Conservation (phyloP, 2,329 filamentous ascomycete species). For the Calonectria honghensis region DNA sequence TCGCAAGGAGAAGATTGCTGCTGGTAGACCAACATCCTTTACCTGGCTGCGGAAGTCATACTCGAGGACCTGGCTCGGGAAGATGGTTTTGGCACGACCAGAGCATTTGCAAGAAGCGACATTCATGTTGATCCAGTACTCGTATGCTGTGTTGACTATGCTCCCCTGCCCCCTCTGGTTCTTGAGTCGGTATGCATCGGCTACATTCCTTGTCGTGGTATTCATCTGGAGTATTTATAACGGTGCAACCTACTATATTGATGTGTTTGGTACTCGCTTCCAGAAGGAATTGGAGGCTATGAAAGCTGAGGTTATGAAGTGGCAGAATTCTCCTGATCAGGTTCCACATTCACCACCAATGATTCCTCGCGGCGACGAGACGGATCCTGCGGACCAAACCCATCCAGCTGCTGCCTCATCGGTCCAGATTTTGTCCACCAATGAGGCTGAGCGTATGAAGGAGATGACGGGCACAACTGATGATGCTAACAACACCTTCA, state of each 20-base stretch:
- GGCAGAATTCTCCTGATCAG: constrained; percentile 80
- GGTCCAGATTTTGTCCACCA: constrained; percentile 42
- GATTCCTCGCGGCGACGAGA: constrained; percentile 55
- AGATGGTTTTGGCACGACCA: constrained; percentile 87
- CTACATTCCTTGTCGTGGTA: constrained; percentile 84
- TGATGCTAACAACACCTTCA: constrained; percentile 51
- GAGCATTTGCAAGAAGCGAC: constrained; percentile 85
- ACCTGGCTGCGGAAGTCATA: constrained; percentile 97
- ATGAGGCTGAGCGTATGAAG: constrained; percentile 48
- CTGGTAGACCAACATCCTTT: constrained; percentile 95
- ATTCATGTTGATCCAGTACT: constrained; percentile 98
- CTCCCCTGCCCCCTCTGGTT: constrained; percentile 97
- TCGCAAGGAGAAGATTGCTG: constrained; percentile 95
- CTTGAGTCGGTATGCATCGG: constrained; percentile 87
- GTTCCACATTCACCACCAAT: constrained; percentile 61
- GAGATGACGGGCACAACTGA: constrained; percentile 43
- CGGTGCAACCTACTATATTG: constrained; percentile 97
- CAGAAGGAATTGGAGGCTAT: constrained; percentile 95
- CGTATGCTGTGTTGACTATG: constrained; percentile 94
- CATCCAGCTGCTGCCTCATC: constrained; percentile 45
- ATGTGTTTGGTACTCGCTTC: constrained; percentile 97
- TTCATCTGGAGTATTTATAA: constrained; percentile 98
- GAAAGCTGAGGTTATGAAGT: constrained; percentile 90
- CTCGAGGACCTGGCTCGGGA: constrained; percentile 91
- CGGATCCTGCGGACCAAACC: constrained; percentile 37